Base-by-base conservation (phyloP, 768 basidiomycete species). In the Phallus indusiatus region DNA sequence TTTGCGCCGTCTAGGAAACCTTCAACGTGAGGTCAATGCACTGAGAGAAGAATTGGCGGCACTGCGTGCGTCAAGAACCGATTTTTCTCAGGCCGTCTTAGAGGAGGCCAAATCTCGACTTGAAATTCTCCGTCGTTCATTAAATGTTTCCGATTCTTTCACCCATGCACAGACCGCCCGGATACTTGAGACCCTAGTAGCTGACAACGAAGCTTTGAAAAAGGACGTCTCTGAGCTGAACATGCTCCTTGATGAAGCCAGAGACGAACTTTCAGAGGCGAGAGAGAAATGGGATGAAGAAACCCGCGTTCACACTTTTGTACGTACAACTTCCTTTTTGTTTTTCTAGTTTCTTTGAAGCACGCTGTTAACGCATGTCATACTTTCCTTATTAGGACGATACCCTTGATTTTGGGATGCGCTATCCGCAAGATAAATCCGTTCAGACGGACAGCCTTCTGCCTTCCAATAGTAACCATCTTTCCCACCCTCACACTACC, bases 131-230 rank as follows among this genome's bases (percentile, higher is more conserved):
- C 81, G 84, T 24, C 74, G 75, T 52, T 74, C 81, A 24, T 84
- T 89, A 60, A 64, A 79, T 73, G 36, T 37, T 8, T 37, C 36
- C 50, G 24, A 35, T 16, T 22, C 53, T 18, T 56, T 47, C 18
- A 8, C 46, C 8, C 46, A 24, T n/a, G 63, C 66, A 11, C 82
- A 83, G 52, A 77, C 84, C 55, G 70, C 78, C 21, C 28, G 53
- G 56, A 83, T 93, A 12, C 73, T 96, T 14, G 90, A 92, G 68
- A 83, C 85, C n/a, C 76, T 95, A 33, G 91, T 94, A 8, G 81
- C 84, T 35, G 89, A 90, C 65, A 95, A 93, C 65, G 89, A 94
- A 64, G 77, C 77, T 22, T 72, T 94, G 55, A 90, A 89, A 69
- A 83, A 81, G 18, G 90, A 92, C 65, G 91, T 89, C 60, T 78